Evolutionary conservation across 352 stramenopile species (phyloP).

Genomic region (Globisporangium lucens): DNA sequence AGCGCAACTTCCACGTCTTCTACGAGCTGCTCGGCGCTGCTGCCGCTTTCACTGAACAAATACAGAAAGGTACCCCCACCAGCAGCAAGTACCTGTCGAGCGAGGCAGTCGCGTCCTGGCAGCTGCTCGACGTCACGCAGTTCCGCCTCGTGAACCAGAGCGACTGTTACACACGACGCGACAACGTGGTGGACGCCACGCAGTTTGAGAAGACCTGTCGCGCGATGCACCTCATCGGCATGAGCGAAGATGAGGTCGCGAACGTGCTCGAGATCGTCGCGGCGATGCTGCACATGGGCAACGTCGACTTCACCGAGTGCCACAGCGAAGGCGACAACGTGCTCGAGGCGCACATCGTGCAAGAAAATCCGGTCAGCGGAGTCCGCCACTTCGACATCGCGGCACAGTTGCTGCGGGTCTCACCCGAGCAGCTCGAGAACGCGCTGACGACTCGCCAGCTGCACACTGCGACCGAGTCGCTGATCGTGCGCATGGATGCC

Average conservation of each 20-base stretch:
- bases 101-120: conserved; percentile 24
- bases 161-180: conserved; percentile 57
- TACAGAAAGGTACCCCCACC: background rate
- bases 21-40: conserved; percentile 73
- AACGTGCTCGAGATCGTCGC: conserved; percentile 74
- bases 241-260: conserved; percentile 52
- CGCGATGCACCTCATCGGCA: conserved; percentile 80
- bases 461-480: conserved; percentile 66
- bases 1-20: conserved; percentile 89
- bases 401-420: conserved; percentile 57
- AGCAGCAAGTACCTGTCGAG: conserved; percentile 7
- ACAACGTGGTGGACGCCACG: conserved; percentile 59
- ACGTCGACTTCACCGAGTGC: conserved; percentile 62
- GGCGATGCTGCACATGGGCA: conserved; percentile 86
- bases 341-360: conserved; percentile 21
- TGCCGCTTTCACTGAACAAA: background rate
- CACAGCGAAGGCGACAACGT: conserved; percentile 22
- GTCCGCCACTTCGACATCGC: conserved; percentile 46
- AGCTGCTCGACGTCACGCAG: conserved; percentile 30
- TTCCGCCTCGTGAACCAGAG: conserved; percentile 77
- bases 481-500: conserved; percentile 65
- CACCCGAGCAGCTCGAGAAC: conserved; percentile 43
- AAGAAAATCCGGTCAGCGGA: background rate
- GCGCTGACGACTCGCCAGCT: conserved; percentile 64
- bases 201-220: conserved; percentile 59